Base-by-base conservation (phyloP, 2,329 filamentous ascomycete genomes). In the Trichoderma aggressivum region DNA sequence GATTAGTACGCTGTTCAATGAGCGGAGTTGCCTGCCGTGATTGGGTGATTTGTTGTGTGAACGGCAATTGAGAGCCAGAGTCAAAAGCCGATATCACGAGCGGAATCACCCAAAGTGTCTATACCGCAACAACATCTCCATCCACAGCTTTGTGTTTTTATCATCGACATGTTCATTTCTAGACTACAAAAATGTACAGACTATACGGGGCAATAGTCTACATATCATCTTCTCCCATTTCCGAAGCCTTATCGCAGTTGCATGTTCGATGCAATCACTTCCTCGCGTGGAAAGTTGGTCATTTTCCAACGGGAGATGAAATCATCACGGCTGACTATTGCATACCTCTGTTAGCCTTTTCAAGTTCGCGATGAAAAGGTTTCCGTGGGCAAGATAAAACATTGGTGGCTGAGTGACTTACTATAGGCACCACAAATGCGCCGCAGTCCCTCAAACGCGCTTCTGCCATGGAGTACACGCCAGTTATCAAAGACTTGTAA, bases 341-440 rank as follows among this genome's bases (percentile, higher is more conserved):
- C 16, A 26, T 2, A 34, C 10, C n/a, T n/a, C n/a, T 7, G 8
- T 60, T 3, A 73, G 34, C 53, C 71, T 26, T 7, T 6, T n/a
- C 0, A 0, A n/a, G 16, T 14, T 32, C 6, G 7, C 11, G 3
- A 18, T 10, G 3, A 43, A 5, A n/a, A 43, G 21, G 43, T 21
- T 34, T 28, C 8, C 5, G 1, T 3, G 26, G 32, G 2, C 12
- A 50, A n/a, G 10, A 34, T 58, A 43, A 5, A 30, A 1, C n/a
- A 8, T 8, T 14, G 10, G 64, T 73, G 24, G 32, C 36, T 7
- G 18, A 26, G 21, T 11, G 24, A 88, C 91, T 86, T 83, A 94
- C 93, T 91, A 77, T 98, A 98, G 11, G 89, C 95, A 72, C 96
- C 96, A 80, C 94, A 98, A 78, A 99, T 92, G 75, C 94, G 90